Evolutionary conservation across 148 eudicot genomes (phyloP), one percentile per base, ranked within the genome.

Genomic region (Polygonum aviculare): DNA sequence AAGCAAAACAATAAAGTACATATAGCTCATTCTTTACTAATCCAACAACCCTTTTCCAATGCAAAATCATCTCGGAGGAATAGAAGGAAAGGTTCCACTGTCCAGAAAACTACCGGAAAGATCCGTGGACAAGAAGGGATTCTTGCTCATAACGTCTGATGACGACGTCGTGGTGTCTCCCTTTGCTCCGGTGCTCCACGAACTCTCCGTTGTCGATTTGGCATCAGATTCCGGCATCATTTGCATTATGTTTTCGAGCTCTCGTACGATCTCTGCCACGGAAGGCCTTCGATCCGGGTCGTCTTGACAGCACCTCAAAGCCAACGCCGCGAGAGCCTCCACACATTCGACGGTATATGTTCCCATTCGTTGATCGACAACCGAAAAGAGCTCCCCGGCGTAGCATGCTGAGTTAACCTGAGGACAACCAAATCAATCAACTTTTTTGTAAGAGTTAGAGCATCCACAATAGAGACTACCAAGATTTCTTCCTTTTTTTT

Each of bases 261-360:
- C 90, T 76, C 97, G 86, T 48, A 92, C 97, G 69, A 92, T 88
- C 50, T 87, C 94, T 85, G 85, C 74, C 91, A 92, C 87, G 31
- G 85, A 81, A 19, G 97, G 94, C 70, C 97, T 88, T 77, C 36
- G 59, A 18, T 90, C 97, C 16, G 94, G 89, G 63, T 81, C 79
- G 75, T 85, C 86, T 41, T 82, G 83, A 79, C 90, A 88, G 74
- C 97, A 92, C 78, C 80, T 70, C 63, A 88, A 75, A 74, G 92
- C 91, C 78, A 92, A 78, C 40, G 77, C 82, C 48, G 83, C 59
- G 69, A 90, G 86, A 79, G 82, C 87, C 83, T 88, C 94, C 10
- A 84, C 76, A 76, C 92, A 87, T 77, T 88, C 92, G 5, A 88
- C 78, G 52, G 92, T 88, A 78, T 84, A 87, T 33, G 79, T 70